phyloP scores from a whole-genome alignment of 1,284 basidiomycete species.

The Anthracocystis panici-leucophaei region DNA sequence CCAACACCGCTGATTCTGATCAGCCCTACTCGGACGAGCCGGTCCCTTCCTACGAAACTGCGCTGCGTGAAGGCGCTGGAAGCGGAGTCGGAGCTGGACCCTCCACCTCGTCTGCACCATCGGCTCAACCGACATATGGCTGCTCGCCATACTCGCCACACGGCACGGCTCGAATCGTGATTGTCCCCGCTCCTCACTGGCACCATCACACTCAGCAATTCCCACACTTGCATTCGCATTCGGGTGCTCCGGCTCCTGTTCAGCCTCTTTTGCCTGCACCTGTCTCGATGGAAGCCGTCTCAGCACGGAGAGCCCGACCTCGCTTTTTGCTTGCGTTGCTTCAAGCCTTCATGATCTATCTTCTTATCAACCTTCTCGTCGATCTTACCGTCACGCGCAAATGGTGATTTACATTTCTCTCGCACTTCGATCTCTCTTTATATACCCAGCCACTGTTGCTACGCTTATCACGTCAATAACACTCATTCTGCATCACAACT shows the following conservation, averaged over 20 bases:
- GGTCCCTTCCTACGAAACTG: conserved; percentile 52
- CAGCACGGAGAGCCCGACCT: conserved; percentile 21
- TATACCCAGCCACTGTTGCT: conserved; percentile 9
- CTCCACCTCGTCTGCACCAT: conserved; percentile 6
- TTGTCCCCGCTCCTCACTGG: conserved; percentile 35
- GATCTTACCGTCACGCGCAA: conserved; percentile 36
- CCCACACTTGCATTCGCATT: conserved; percentile 6
- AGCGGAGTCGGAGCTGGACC: conserved; percentile 26
- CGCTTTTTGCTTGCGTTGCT: conserved; percentile 44
- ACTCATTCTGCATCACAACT: background rate
- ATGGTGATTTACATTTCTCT: conserved; percentile 14
- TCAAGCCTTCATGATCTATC: conserved; percentile 41
- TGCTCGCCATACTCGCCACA: conserved; percentile 42
- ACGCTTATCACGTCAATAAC: background rate
- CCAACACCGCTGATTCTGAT: background rate
- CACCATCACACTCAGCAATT: conserved; percentile 11
- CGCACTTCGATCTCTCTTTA: background rate
- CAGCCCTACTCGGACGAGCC: conserved; percentile 33
- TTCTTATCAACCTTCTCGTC: conserved; percentile 41
- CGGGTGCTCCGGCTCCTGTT: background rate
- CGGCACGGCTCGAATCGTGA: conserved; percentile 42
- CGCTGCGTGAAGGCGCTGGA: conserved; percentile 37
- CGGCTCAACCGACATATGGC: conserved; percentile 19
- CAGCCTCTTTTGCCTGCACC: conserved; percentile 27
- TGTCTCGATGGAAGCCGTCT: conserved; percentile 9